These are phyloP conservation scores for Berberis vulgaris DNA, from an alignment of 164 flowering plant genomes.

Conservation along the genomic window DNA sequence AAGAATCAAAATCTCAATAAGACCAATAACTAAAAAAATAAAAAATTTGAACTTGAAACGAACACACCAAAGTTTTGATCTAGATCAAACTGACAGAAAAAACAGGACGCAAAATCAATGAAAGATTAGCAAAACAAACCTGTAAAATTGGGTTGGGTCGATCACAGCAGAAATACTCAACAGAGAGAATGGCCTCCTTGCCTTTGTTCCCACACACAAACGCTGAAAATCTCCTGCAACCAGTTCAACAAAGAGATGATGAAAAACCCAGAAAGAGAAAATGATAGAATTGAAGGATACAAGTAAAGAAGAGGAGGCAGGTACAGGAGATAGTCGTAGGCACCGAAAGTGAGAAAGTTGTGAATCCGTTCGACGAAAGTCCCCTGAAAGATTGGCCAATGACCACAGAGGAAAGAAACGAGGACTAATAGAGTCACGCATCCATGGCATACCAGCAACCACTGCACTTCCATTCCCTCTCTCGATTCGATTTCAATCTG, in stretches of 20 bases:
- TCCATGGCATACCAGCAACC: slow-evolving; percentile 74
- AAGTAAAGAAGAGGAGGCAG: too few relatives aligned
- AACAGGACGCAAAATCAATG: neutral
- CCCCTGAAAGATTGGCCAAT: slow-evolving; percentile 83
- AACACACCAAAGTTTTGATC: too few relatives aligned
- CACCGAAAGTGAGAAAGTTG: slow-evolving; percentile 70
- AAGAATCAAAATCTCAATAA: too few relatives aligned
- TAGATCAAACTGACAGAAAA: neutral
- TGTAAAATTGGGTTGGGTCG: slow-evolving; percentile 85
- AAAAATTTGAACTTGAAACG: too few relatives aligned
- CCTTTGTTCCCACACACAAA: slow-evolving; percentile 52
- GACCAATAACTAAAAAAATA: too few relatives aligned
- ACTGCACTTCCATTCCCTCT: slow-evolving; percentile 40
- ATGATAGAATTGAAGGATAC: neutral
- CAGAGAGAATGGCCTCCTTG: slow-evolving; percentile 42
- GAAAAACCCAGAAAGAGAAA: too few relatives aligned
- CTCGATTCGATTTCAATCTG: too few relatives aligned
- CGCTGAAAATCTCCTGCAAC: slow-evolving; percentile 54
- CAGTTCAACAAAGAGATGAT: neutral
- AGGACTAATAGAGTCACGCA: slow-evolving; percentile 49
- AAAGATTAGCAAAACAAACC: slow-evolving; percentile 29
- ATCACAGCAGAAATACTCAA: slow-evolving; percentile 75
- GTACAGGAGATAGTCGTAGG: slow-evolving; percentile 72
- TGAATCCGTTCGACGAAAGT: slow-evolving; percentile 68
- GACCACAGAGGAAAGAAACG: slow-evolving; percentile 79